phyloP scores from a whole-genome alignment of 306 rosid species.

The Spatholobus suberectus region DNA sequence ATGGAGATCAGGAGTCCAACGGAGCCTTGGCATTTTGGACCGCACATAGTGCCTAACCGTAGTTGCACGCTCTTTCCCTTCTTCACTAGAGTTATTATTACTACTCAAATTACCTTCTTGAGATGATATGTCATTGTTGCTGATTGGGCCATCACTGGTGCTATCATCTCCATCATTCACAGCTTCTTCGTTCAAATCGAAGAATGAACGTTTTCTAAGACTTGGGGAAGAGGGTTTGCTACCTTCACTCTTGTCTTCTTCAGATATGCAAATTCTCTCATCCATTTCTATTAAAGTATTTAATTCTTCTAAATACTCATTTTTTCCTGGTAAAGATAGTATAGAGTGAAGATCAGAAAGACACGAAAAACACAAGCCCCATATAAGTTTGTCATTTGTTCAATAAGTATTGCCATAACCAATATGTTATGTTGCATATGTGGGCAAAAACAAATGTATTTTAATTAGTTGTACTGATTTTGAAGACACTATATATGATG shows the following conservation, averaged over 20 bases:
- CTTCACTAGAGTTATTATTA: conserved; percentile 45
- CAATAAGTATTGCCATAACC: neutral
- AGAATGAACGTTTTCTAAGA: conserved; percentile 52
- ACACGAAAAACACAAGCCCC: neutral
- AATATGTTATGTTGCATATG: conserved; percentile 21
- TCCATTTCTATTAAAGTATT: conserved; percentile 38
- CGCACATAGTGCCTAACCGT: conserved; percentile 75
- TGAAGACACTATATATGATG: conserved; percentile 18
- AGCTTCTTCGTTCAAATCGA: conserved; percentile 68
- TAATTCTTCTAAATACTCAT: conserved; percentile 7
- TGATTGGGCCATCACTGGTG: neutral
- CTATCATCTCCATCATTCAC: conserved; percentile 30
- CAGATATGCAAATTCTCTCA: conserved; percentile 42
- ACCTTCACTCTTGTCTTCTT: conserved; percentile 43
- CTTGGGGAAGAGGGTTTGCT: conserved; percentile 30
- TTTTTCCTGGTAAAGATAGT: conserved; percentile 38
- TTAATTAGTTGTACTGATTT: conserved; percentile 27
- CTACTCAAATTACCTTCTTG: conserved; percentile 44
- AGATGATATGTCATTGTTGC: conserved; percentile 33
- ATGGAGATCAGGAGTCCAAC: conserved; percentile 96
- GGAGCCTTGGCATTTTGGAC: conserved; percentile 91
- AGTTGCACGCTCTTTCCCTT: conserved; percentile 49
- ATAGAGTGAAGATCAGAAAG: conserved; percentile 14
- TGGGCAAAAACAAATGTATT: conserved; percentile 26
- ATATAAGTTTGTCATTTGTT: neutral